These are phyloP conservation scores for Neoboletus magnificus DNA, from an alignment of 768 basidiomycete species.

Conservation along the genomic window DNA sequence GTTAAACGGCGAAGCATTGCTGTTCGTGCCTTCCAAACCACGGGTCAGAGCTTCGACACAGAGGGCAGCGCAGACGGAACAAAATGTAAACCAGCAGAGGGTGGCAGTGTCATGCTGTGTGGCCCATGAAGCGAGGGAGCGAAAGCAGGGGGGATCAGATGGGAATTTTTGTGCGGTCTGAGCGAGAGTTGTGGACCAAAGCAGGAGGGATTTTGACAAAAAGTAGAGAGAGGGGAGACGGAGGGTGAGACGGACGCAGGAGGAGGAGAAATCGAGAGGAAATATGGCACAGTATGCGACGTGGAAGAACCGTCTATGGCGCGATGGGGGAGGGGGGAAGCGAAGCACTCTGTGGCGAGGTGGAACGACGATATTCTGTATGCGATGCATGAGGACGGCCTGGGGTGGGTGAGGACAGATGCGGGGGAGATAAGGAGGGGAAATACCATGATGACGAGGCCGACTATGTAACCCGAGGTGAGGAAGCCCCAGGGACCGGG, in stretches of 20 bases:
- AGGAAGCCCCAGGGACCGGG: conserved; percentile 72
- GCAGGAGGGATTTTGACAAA: conserved; percentile 49
- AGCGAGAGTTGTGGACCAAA: conserved; percentile 58
- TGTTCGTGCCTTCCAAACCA: conserved; percentile 61
- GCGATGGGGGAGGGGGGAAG: conserved; percentile 21
- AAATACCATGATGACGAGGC: conserved; percentile 61
- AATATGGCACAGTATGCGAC: conserved; percentile 42
- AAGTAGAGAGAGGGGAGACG: conserved; percentile 65
- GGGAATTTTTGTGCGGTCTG: conserved; percentile 51
- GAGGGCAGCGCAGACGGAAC: conserved; percentile 61
- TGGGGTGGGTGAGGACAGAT: conserved; percentile 23
- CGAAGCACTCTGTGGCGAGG: conserved; percentile 36
- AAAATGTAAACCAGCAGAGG: conserved; percentile 74
- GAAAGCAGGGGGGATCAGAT: conserved; percentile 30
- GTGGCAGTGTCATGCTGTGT: conserved; percentile 51
- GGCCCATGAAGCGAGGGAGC: conserved; percentile 43
- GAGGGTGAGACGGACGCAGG: conserved; percentile 53
- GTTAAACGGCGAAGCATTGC: conserved; percentile 64
- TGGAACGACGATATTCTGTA: conserved; percentile 76
- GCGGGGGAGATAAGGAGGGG: neutral
- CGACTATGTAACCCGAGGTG: conserved; percentile 69
- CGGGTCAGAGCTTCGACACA: conserved; percentile 64
- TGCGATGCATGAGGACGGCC: conserved; percentile 70
- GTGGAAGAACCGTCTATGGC: conserved; percentile 22
- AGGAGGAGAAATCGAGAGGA: conserved; percentile 61